These are phyloP conservation scores for Tuber borchii DNA, from an alignment of 495 filamentous ascomycete species.

Conservation along the genomic window DNA sequence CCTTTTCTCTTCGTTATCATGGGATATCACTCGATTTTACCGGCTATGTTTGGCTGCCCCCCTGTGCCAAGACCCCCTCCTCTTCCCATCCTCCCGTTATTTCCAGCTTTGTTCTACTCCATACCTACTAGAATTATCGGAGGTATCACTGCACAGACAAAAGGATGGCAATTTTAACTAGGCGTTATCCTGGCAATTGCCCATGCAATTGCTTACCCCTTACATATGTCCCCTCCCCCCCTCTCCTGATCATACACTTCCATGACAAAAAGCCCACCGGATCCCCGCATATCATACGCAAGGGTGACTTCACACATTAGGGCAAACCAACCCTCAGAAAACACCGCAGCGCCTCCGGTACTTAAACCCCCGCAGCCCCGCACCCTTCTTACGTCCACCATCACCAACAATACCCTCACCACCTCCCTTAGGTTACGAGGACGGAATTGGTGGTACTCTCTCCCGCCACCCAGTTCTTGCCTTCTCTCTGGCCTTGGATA, in stretches of 20 bases:
- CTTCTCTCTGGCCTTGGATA: not conserved
- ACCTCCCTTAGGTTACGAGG: not conserved
- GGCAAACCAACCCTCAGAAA: not conserved
- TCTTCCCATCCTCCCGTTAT: no score
- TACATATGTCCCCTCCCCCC: not conserved
- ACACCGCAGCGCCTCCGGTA: not conserved
- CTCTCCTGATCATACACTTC: not conserved
- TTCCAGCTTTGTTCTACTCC: no score
- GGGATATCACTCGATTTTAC: no score
- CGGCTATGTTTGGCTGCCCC: no score
- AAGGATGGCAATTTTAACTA: no score
- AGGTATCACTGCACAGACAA: no score
- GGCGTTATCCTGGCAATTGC: not conserved
- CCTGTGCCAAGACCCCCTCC: no score
- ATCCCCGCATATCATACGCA: not conserved
- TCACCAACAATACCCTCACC: not conserved
- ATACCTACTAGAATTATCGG: no score
- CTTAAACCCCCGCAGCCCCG: not conserved
- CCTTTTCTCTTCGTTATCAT: no score
- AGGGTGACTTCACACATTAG: not conserved
- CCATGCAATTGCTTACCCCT: not conserved
- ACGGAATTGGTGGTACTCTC: not conserved
- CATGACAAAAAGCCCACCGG: not conserved
- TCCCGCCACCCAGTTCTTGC: not conserved
- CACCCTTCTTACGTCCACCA: not conserved